Evolutionary conservation across 169 alveolate genomes (phyloP).

Genomic region (Cryptosporidium andersoni): DNA sequence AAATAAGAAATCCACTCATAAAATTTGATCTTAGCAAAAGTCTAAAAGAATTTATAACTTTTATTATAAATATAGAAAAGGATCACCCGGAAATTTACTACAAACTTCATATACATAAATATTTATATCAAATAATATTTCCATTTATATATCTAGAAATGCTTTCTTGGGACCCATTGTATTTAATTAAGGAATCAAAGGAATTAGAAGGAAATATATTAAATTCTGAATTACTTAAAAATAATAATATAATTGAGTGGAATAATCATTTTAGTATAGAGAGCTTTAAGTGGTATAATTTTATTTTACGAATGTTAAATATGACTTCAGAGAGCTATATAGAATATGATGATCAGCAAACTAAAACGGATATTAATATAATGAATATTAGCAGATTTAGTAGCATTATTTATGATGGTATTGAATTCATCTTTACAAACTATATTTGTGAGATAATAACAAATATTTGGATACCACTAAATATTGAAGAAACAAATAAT

Average conservation of each 20-base stretch:
- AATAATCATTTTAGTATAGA: not conserved
- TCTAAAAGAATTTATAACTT: not conserved
- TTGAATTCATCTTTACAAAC: not conserved
- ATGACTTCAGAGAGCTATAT: too few relatives aligned
- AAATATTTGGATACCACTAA: conserved; percentile 27
- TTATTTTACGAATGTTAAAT: not conserved
- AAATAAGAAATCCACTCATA: not conserved
- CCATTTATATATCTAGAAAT: conserved; percentile 17
- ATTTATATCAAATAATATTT: conserved; percentile 6
- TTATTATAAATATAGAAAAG: not conserved
- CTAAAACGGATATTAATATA: too few relatives aligned
- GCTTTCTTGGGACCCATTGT: conserved; percentile 43
- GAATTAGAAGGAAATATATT: not conserved
- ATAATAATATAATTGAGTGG: not conserved
- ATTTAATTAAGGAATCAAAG: not conserved
- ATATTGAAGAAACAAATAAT: conserved; percentile 21
- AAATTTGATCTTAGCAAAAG: not conserved
- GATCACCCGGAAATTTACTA: not conserved
- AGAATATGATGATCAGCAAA: too few relatives aligned
- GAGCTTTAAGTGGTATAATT: not conserved
- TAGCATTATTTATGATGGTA: too few relatives aligned
- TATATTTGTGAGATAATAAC: conserved; percentile 38
- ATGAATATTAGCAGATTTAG: too few relatives aligned
- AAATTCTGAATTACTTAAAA: not conserved
- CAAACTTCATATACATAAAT: not conserved